Evolutionary conservation across 108 stramenopile species (phyloP).

Genomic region (Nannochloropsis granulata): DNA sequence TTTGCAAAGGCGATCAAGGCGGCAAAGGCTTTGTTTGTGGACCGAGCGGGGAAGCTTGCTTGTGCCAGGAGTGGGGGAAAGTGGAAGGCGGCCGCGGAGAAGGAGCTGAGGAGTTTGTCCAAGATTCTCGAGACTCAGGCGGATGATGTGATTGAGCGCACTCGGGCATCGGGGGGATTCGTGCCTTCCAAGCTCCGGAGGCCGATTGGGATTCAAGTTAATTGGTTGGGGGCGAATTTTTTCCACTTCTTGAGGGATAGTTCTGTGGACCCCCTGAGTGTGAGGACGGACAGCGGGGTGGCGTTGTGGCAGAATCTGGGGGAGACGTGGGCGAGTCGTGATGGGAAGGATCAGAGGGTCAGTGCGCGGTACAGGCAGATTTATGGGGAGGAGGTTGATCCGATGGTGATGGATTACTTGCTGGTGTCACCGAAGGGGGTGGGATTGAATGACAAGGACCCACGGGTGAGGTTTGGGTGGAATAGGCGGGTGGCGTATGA

Average conservation of each 20-base stretch:
- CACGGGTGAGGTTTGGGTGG: not conserved
- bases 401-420: not conserved
- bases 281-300: not conserved
- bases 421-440: not conserved
- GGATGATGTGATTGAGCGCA: not conserved
- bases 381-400: not conserved
- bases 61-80: not conserved
- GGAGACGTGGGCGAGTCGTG: not conserved
- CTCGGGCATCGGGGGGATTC: not conserved
- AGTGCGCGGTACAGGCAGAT: not conserved
- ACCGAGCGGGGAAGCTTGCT: not conserved
- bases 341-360: not conserved
- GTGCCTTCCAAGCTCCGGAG: not conserved
- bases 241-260: not conserved
- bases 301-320: not conserved
- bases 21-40: not conserved
- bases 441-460: not conserved
- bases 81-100: not conserved
- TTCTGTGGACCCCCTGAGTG: not conserved
- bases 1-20: not conserved
- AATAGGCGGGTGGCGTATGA: not conserved
- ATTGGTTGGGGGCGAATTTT: not conserved
- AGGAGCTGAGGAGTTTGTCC: not conserved
- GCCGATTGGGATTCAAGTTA: not conserved
- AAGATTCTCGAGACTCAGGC: not conserved